Base-by-base conservation (phyloP, 495 filamentous ascomycete genomes). In the Xylaria telfairii region DNA sequence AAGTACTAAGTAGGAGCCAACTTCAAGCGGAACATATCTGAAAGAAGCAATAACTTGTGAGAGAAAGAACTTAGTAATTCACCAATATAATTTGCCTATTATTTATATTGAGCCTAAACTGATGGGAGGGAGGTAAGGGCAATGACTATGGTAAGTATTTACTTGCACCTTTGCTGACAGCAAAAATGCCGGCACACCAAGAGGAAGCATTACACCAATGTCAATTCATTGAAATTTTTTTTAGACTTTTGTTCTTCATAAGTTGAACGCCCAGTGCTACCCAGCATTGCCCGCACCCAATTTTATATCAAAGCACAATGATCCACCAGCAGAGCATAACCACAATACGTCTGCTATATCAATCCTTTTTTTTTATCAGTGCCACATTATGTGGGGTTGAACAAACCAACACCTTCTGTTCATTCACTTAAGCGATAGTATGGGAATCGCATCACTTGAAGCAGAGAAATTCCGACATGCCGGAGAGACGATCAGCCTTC, bases 361-460 rank as follows among this genome's bases (percentile, higher is more conserved):
- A 17, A 49, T 15, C 26, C 53, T 57, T 32, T n/a, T 8, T 57
- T n/a, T 8, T 57, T 10, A 24, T 41, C 57, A 39, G n/a, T 60
- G 10, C n/a, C 17, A 49, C 24, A 32, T 9, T 17, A 17, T 49
- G 7, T 54, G 15, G n/a, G n/a, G 10, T 21, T 34, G 21, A 54
- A 42, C 42, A n/a, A 17, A 9, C 24, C 42, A 8, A 19, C 61
- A 15, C 41, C 41, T 10, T 51, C 12, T n/a, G 34, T 54, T 34
- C 42, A 68, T 42, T 34, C 28, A 47, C 34, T 19, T 46, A n/a
- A 13, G 59, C 21, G 15, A 13, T 30, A 32, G 9, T 60, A 28
- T 57, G 59, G 15, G 44, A 61, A 10, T 69, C 61, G n/a, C 37
- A 62, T 51, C 69, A 76, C 37, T 66, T 65, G 5, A 76, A 76